Evolutionary conservation across 2,329 filamentous ascomycete species (phyloP), one percentile per base, ranked within the genome.

Genomic region (Clonostachys solani): DNA sequence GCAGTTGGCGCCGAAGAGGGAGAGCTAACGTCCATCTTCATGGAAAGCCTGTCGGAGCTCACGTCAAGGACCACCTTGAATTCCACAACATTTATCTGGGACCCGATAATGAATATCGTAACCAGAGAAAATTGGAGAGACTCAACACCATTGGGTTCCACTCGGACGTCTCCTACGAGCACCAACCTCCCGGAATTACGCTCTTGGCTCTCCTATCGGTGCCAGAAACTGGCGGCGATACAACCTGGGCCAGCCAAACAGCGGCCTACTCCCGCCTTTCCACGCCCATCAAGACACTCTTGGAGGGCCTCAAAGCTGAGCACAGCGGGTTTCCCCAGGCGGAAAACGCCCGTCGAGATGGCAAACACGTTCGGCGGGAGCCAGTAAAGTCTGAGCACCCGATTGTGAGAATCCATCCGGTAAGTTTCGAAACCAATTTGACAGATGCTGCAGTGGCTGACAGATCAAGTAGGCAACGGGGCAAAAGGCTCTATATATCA

Each of bases 231-330:
- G 76, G 89, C 34, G 89, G 89, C 40, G 88, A 94, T 61, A 94
- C 89, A 0, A 67, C 92, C 4, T 94, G 92, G 58, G 80, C 75
- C 35, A 84, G 91, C 60, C 80, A 84, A 58, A 87, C 74, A 1
- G 84, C 85, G 62, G 89, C 89, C 2, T 95, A 95, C 62, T 78
- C 81, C 52, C 77, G 89, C 9, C 75, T 95, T 4, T 88, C 83
- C 50, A 85, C 86, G 1, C 80, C 80, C 44, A 91, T 94, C 71
- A 80, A 80, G 57, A 80, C 89, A 72, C 75, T 88, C 42, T 71
- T 94, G 19, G 87, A 92, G 54, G 88, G 88, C 0, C 69, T 94
- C 42, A 78, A 81, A 56, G 89, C 88, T 2, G 78, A 89, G 3
- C 88, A 87, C 56, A 67, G 71, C 8, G 87, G 83, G 19, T 86